These are phyloP conservation scores for Paecilomyces variotii DNA, from an alignment of 2,329 filamentous ascomycete species.

Conservation along the genomic window DNA sequence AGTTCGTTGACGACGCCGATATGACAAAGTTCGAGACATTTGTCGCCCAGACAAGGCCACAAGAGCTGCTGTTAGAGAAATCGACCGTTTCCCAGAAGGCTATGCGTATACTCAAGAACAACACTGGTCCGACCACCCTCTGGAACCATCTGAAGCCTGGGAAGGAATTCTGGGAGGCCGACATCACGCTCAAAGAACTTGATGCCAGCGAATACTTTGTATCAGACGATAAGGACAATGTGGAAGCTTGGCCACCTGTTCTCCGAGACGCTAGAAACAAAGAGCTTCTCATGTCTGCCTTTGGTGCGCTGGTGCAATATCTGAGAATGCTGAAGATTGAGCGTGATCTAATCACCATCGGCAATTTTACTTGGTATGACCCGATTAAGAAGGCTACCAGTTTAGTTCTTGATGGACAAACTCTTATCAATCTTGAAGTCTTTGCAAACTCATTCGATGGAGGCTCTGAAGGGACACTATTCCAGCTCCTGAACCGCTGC, in stretches of 20 bases:
- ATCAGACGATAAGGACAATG: conserved; percentile 46
- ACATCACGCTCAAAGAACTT: conserved; percentile 73
- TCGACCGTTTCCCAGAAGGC: conserved; percentile 79
- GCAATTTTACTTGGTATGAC: conserved; percentile 85
- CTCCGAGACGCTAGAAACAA: conserved; percentile 67
- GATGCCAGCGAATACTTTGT: conserved; percentile 72
- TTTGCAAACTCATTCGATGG: conserved; percentile 92
- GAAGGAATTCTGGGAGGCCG: conserved; percentile 85
- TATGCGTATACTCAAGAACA: conserved; percentile 89
- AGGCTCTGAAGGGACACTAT: conserved; percentile 75
- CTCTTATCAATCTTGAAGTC: conserved; percentile 93
- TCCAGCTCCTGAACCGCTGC: conserved; percentile 83
- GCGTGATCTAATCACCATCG: conserved; percentile 73
- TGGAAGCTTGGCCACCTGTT: conserved; percentile 68
- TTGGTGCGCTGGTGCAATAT: conserved; percentile 84
- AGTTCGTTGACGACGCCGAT: conserved; percentile 85
- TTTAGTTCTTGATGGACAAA: conserved; percentile 88
- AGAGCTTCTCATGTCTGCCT: conserved; percentile 78
- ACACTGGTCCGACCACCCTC: conserved; percentile 82
- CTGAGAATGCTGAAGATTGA: conserved; percentile 82
- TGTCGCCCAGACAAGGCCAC: conserved; percentile 81
- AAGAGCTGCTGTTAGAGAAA: conserved; percentile 85
- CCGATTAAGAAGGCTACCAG: conserved; percentile 87
- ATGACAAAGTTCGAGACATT: conserved; percentile 97
- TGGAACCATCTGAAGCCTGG: conserved; percentile 88